Evolutionary conservation across 495 filamentous ascomycete species (phyloP), one percentile per base, ranked within the genome.

Genomic region (Bombardia bombarda): DNA sequence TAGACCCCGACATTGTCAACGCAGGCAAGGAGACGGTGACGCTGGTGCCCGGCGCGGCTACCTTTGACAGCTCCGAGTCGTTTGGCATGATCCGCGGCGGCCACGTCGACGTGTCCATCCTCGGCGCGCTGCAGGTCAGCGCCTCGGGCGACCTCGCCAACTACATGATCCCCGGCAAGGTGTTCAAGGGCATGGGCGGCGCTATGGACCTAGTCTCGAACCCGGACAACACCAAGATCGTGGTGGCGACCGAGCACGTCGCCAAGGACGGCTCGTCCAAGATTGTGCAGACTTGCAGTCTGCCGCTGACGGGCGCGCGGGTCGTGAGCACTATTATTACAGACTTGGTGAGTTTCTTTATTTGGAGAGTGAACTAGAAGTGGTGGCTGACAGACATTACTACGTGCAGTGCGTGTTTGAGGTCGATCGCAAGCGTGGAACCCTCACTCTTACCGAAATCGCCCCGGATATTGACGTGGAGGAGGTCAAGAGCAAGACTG

Each of bases 151-250:
- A 80, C 50, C 50, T 80, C 36, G 77, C 77, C 16, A 80, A 80
- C 54, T 80, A 77, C 60, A 80, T 80, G 77, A 72, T 80, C 42
- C 77, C 77, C 0, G 77, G 77, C 13, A 79, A 78, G 56, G 65
- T 70, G 38, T 72, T 82, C 60, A 80, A 79, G 67, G 77, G 77
- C 18, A 79, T 80, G 68, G 77, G 77, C 32, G 77, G 77, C 8
- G 77, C 77, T 12, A 80, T 80, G 77, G 77, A 80, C 53, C 62
- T 80, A 23, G 75, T 79, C 13, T 73, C 67, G 17, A 78, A 79
- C 52, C 76, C 77, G 21, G 68, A 76, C 40, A 62, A 56, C 38
- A 80, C 77, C 33, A 79, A 78, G 61, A 74, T 80, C 42, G 75
- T 80, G 6, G 74, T 80, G 0, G 69, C 75, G 6, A 80, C 76